A percentile compares a stretch with the other conserved stretches of the same genome.
These are phyloP conservation scores for Rugosomyces carneus DNA, from an alignment of 1,284 basidiomycete genomes.

Conservation along the genomic window DNA sequence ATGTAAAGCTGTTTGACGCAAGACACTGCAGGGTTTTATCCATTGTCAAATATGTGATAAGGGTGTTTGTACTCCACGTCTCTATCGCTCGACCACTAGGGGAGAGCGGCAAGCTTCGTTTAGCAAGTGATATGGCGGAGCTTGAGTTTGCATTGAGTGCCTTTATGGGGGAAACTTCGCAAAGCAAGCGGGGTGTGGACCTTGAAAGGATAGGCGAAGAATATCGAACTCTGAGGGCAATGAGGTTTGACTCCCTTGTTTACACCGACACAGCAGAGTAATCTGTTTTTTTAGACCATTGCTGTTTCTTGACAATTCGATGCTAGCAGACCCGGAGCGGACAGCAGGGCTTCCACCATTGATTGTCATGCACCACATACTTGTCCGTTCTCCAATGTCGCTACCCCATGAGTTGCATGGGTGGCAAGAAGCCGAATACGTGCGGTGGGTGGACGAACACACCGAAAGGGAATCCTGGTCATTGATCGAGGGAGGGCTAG, in stretches of 20 bases:
- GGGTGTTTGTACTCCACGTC: constrained; percentile 83
- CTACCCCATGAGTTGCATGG: constrained; percentile 84
- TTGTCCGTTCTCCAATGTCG: constrained; percentile 82
- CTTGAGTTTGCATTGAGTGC: constrained; percentile 85
- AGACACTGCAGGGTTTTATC: constrained; percentile 49
- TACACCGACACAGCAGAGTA: neutral
- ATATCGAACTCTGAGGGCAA: constrained; percentile 72
- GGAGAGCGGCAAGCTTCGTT: constrained; percentile 85
- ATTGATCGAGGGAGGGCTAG: constrained; percentile 63
- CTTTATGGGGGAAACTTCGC: constrained; percentile 59
- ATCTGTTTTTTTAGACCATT: constrained; percentile 51
- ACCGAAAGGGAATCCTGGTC: constrained; percentile 65
- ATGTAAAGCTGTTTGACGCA: constrained; percentile 6
- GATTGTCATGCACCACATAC: constrained; percentile 84
- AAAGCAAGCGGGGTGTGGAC: constrained; percentile 54
- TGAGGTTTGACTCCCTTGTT: constrained; percentile 51
- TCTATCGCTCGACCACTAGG: constrained; percentile 84
- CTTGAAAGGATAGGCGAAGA: constrained; percentile 74
- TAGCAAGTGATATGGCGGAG: constrained; percentile 93
- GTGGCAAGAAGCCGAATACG: constrained; percentile 92
- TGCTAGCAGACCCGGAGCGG: constrained; percentile 56
- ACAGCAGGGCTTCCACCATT: constrained; percentile 75
- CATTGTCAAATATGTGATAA: constrained; percentile 72
- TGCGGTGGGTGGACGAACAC: constrained; percentile 81
- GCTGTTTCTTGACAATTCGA: constrained; percentile 77